These are phyloP conservation scores for Podila horticola DNA, from an alignment of 192 early-diverging fungal species.

Conservation along the genomic window DNA sequence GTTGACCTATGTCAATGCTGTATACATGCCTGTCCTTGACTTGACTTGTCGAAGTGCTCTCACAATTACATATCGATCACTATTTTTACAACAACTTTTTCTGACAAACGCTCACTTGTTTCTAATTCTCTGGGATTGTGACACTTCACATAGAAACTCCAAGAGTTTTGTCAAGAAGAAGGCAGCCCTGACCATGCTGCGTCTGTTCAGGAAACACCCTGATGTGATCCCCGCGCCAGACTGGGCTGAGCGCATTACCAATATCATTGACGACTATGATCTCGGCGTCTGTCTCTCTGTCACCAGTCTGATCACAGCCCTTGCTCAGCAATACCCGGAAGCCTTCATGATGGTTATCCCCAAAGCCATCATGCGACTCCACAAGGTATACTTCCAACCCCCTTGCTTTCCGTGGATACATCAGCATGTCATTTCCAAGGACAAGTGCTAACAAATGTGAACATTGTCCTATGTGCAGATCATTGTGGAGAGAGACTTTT, in stretches of 20 bases:
- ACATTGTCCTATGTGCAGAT: slow-evolving; percentile 57
- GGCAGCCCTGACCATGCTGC: slow-evolving; percentile 92
- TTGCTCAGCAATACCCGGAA: slow-evolving; percentile 92
- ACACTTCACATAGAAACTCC: slow-evolving; percentile 57
- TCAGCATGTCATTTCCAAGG: neutral
- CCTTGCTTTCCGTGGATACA: neutral
- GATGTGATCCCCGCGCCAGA: slow-evolving; percentile 87
- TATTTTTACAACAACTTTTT: slow-evolving; percentile 24
- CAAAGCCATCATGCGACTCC: slow-evolving; percentile 83
- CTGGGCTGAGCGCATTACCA: slow-evolving; percentile 87
- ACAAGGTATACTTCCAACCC: slow-evolving; percentile 62
- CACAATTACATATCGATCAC: slow-evolving; percentile 8
- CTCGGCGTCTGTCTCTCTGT: slow-evolving; percentile 88
- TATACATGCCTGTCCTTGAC: too few species aligned
- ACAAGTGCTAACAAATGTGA: neutral
- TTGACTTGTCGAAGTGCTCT: slow-evolving; percentile 21
- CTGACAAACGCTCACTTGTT: neutral
- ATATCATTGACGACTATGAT: slow-evolving; percentile 89
- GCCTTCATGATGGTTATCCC: slow-evolving; percentile 78
- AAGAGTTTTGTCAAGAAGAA: slow-evolving; percentile 96
- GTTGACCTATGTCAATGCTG: too few species aligned
- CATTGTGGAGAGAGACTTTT: slow-evolving; percentile 85
- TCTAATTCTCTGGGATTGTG: neutral
- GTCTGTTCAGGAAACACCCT: slow-evolving; percentile 89
- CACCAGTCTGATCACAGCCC: slow-evolving; percentile 86